Evolutionary conservation across 768 basidiomycete species (phyloP), one percentile per base, ranked within the genome.

Genomic region (Phylloporus arenicola): DNA sequence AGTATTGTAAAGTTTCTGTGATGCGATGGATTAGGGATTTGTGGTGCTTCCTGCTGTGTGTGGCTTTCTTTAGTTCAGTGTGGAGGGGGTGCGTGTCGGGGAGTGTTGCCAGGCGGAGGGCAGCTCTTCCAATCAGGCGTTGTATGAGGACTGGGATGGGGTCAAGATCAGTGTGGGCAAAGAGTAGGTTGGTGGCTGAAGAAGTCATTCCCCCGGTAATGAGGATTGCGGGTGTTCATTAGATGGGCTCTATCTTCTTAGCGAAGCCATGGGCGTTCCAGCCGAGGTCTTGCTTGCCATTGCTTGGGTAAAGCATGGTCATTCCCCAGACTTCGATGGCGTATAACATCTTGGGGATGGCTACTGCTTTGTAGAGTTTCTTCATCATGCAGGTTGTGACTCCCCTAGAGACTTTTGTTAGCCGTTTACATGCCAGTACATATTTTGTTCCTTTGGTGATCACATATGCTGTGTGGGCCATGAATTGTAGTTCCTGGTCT

Each of bases 401-500:
- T 0, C 70, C 69, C 5, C 42, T 53, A 6, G 55, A 43, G 2
- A 50, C 48, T 22, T 17, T 45, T 2, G 35, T 31, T n/a, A n/a
- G n/a, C n/a, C n/a, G n/a, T n/a, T n/a, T n/a, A n/a, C n/a, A n/a
- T n/a, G n/a, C n/a, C n/a, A 22, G 17, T 8, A 22, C 44, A 6
- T 51, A 51, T 12, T 51, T 51, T 6, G 29, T 39, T 6, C 50
- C 50, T 22, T 45, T 51, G 35, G 50, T 16, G 1, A 51, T 14
- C 6, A 44, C 25, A 17, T 45, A 31, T 6, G 17, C 34, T 13
- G 48, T 10, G 24, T 68, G 67, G 31, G 58, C 47, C 8, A 61
- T 51, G 55, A 63, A 72, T 0, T 51, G 20, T 2, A 73, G 51
- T 35, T 59, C 56, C 1, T 60, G 43, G 54, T 72, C 69, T 1